Percentiles rank a stretch among this genome's conserved stretches.
Evolutionary conservation across 2,329 filamentous ascomycete species (phyloP).

Genomic region (Colletotrichum brevisporum): DNA sequence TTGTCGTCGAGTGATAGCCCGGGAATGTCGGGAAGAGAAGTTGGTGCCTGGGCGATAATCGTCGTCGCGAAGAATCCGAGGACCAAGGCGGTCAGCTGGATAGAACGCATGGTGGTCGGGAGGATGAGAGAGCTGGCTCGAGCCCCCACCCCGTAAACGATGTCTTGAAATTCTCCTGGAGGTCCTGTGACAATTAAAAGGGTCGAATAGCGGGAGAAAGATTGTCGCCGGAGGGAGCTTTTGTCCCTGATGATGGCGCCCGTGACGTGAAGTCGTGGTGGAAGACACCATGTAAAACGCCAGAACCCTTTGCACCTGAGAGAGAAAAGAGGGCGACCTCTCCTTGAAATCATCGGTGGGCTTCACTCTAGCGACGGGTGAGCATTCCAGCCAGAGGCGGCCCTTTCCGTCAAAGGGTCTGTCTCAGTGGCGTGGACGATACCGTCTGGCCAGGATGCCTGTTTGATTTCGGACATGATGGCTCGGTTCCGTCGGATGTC

Average conservation of each 20-base stretch:
- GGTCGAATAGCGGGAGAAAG: not conserved
- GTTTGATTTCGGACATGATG: not conserved
- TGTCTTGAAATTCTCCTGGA: not conserved
- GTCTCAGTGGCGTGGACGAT: not conserved
- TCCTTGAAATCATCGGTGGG: not conserved
- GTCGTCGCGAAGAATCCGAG: conserved; percentile 11
- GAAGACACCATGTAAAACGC: not conserved
- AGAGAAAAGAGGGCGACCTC: not conserved
- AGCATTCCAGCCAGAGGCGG: not conserved
- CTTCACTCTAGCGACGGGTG: not conserved
- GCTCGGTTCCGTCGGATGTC: not conserved
- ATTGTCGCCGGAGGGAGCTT: too few species aligned
- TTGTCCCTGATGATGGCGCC: too few species aligned
- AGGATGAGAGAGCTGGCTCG: not conserved
- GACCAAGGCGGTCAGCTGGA: not conserved
- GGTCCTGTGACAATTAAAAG: too few species aligned
- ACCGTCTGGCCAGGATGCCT: not conserved
- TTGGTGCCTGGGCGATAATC: conserved; percentile 8
- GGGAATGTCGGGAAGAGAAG: not conserved
- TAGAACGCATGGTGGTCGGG: not conserved
- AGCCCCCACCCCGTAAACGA: not conserved
- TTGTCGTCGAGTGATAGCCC: conserved; percentile 20
- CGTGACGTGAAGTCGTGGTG: too few species aligned
- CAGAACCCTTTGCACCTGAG: not conserved
- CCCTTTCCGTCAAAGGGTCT: not conserved